Evolutionary conservation across 2,329 filamentous ascomycete species (phyloP).

Genomic region (Penicillium crustosum): DNA sequence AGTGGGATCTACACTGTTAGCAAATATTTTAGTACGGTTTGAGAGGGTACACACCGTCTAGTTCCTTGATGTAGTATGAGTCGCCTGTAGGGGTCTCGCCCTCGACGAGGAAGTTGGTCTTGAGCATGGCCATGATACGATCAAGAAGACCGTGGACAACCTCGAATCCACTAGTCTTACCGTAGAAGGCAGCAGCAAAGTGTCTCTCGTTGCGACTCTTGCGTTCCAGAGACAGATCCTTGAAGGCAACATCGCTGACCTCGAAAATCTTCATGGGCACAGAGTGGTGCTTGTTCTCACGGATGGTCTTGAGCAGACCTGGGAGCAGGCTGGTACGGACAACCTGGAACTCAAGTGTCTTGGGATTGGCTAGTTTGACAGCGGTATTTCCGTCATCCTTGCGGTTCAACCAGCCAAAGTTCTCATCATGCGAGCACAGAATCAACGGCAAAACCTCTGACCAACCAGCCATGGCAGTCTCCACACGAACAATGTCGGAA

Average conservation of each 20-base stretch:
- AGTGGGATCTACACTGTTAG: slow-evolving; percentile 63
- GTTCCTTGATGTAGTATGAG: slow-evolving; percentile 90
- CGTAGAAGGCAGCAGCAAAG: slow-evolving; percentile 94
- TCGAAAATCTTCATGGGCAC: slow-evolving; percentile 93
- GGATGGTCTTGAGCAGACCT: slow-evolving; percentile 86
- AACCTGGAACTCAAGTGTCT: slow-evolving; percentile 90
- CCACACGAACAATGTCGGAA: slow-evolving; percentile 81
- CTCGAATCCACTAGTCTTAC: slow-evolving; percentile 92
- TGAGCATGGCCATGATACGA: slow-evolving; percentile 88
- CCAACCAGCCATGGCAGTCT: slow-evolving; percentile 94
- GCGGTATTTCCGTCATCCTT: slow-evolving; percentile 81
- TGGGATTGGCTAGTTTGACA: slow-evolving; percentile 84
- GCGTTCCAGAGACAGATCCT: slow-evolving; percentile 77
- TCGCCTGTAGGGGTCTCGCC: slow-evolving; percentile 60
- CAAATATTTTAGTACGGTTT: neutral
- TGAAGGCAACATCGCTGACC: slow-evolving; percentile 86
- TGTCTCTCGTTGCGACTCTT: slow-evolving; percentile 90
- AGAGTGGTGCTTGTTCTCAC: slow-evolving; percentile 85
- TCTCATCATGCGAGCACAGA: slow-evolving; percentile 96
- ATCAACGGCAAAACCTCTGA: slow-evolving; percentile 94
- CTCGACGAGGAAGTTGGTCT: slow-evolving; percentile 74
- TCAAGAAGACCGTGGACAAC: slow-evolving; percentile 92
- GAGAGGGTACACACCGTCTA: slow-evolving; percentile 60
- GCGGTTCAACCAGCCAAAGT: slow-evolving; percentile 92
- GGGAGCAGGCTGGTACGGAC: slow-evolving; percentile 84